A percentile compares a stretch with the other conserved stretches of the same genome.
Evolutionary conservation across 176 grass and related monocot species (phyloP).

Genomic region (Lolium rigidum): DNA sequence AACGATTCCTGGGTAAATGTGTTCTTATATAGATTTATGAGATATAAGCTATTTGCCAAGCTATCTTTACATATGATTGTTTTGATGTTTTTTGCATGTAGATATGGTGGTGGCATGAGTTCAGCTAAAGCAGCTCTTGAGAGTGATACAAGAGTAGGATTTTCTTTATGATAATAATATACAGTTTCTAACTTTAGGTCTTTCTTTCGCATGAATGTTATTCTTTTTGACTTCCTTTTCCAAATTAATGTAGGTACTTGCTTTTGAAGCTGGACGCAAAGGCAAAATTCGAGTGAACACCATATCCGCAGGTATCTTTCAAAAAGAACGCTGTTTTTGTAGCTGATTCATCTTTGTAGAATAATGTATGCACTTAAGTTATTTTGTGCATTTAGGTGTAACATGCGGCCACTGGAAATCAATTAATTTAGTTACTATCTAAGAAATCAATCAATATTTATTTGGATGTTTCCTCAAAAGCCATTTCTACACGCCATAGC

Average conservation of each 20-base stretch:
- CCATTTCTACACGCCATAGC: background rate
- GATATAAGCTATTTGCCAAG: background rate
- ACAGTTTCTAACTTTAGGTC: background rate
- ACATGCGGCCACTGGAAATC: background rate
- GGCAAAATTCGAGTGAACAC: conserved; percentile 91
- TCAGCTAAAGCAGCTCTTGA: conserved; percentile 97
- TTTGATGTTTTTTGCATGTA: conserved; percentile 42
- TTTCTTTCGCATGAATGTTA: conserved; percentile 11
- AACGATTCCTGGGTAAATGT: conserved; percentile 83
- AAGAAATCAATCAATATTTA: conserved; percentile 21
- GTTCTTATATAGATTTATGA: conserved; percentile 18
- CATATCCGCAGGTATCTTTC: conserved; percentile 85
- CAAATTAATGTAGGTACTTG: conserved; percentile 65
- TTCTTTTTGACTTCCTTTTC: background rate
- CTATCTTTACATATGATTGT: conserved; percentile 29
- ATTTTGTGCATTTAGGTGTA: background rate
- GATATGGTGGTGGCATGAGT: conserved; percentile 97
- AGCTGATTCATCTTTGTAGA: background rate
- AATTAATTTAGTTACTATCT: background rate
- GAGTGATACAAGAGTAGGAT: conserved; percentile 83
- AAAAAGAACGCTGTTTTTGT: background rate
- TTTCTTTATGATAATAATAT: conserved; percentile 24
- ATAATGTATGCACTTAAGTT: background rate
- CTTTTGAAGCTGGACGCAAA: conserved; percentile 94
- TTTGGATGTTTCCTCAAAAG: conserved; percentile 11